Evolutionary conservation across 768 basidiomycete species (phyloP).

Genomic region (Serendipita sp.): DNA sequence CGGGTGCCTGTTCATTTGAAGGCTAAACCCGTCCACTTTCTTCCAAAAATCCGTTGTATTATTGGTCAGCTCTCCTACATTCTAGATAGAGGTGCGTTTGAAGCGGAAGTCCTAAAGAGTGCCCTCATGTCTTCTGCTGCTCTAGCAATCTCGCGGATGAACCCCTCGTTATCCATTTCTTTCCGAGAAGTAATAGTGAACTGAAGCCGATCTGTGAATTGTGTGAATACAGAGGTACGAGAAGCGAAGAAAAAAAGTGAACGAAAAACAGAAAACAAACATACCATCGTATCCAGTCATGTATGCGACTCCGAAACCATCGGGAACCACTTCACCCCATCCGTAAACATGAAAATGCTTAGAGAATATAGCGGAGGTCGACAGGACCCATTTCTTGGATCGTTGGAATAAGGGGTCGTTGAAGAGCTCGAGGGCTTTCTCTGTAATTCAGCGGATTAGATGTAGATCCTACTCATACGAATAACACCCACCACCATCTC

Average conservation of each 20-base stretch:
- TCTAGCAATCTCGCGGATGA: conserved; percentile 49
- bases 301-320: conserved; percentile 91
- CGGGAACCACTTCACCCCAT: conserved; percentile 90
- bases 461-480: background rate
- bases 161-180: conserved; percentile 65
- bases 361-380: conserved; percentile 81
- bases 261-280: conserved; percentile 14
- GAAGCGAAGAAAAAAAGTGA: background rate
- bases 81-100: no score
- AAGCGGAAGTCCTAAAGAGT: conserved; percentile 24
- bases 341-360: conserved; percentile 74
- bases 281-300: conserved; percentile 76
- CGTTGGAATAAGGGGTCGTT: conserved; percentile 57
- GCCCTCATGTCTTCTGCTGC: conserved; percentile 55
- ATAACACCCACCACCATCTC: background rate
- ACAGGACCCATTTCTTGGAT: conserved; percentile 72
- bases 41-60: no score
- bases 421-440: conserved; percentile 54
- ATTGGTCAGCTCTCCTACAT: no score
- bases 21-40: no score
- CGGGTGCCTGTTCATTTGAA: no score
- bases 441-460: conserved; percentile 14
- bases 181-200: conserved; percentile 79
- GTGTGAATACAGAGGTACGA: background rate
- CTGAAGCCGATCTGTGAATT: conserved; percentile 49